Base-by-base conservation (phyloP, 2,329 filamentous ascomycete genomes). In the Triangularia verruculosa region DNA sequence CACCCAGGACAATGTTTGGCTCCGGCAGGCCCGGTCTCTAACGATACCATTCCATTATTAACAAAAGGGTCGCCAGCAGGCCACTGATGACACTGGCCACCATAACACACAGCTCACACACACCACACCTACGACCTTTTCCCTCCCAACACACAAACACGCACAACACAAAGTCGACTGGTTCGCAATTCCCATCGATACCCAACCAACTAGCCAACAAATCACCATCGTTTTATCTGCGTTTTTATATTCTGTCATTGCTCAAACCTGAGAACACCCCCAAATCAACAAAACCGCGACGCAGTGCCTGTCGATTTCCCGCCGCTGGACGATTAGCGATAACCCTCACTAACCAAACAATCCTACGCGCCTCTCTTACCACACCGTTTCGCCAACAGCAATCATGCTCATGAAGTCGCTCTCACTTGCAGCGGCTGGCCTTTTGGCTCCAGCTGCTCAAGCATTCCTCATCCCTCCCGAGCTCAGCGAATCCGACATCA, bases 391-490 rank as follows among this genome's bases (percentile, higher is more conserved):
- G 47, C 17, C 43, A 53, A 28, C 61, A 53, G 32, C 61, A 66
- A 27, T 59, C 59, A 76, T 76, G 74, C 63, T 75, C 68, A 65
- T 74, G 73, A 82, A 82, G 57, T 75, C 79, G 67, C 76, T 82
- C 67, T 76, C 79, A 58, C 74, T 83, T 51, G 75, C 75, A 47
- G 75, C 75, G 52, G 77, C 78, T n/a, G 77, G 76, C 62, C 75
- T 74, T 12, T 74, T 77, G 65, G 73, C 75, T 59, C 57, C 65
- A 15, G 71, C 72, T 60, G 65, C 74, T 39, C 71, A 75, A 24
- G 82, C 84, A 63, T 80, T 88, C 70, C 77, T 88, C 64, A 69
- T 89, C 61, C 79, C 85, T 32, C 82, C 86, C 63, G 76, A 80
- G 69, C 73, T 81, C 62, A 77, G 78, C 65, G 73, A 76, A 20